phyloP scores from a whole-genome alignment of 257 asterid species.

The Mitragyna speciosa region DNA sequence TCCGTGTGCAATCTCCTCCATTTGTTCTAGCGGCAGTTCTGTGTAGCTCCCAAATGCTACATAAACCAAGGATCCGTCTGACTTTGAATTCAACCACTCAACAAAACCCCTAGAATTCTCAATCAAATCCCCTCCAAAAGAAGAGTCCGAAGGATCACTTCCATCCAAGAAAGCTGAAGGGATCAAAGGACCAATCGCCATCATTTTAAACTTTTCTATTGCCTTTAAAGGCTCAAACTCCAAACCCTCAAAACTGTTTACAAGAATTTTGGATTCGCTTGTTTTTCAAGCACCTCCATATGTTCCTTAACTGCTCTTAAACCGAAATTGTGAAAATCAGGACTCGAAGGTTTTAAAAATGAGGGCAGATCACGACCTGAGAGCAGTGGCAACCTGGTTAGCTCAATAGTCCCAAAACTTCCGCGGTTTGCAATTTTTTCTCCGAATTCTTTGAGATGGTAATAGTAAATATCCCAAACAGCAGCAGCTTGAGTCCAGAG shows the following conservation, averaged over 20 bases:
- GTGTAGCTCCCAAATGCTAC: conserved; percentile 46
- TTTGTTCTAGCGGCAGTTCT: conserved; percentile 24
- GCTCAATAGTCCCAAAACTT: background rate
- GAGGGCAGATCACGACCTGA: conserved; percentile 9
- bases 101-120: conserved; percentile 8
- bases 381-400: background rate
- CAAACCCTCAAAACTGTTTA: conserved; percentile 44
- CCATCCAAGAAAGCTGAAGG: conserved; percentile 47
- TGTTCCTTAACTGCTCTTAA: conserved; percentile 42
- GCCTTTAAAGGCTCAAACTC: conserved; percentile 31
- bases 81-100: conserved; percentile 28
- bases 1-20: conserved; percentile 27
- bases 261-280: conserved; percentile 36
- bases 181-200: conserved; percentile 44
- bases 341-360: background rate
- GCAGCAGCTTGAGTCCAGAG: background rate
- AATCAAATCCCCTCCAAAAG: conserved; percentile 35
- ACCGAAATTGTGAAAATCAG: conserved; percentile 3
- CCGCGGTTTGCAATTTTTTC: background rate
- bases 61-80: conserved; percentile 32
- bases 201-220: conserved; percentile 21
- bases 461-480: background rate
- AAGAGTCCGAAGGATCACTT: conserved; percentile 28
- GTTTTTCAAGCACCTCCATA: conserved; percentile 30
- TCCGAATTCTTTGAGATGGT: background rate